phyloP scores from a whole-genome alignment of 129 eudicot genomes.

The Oenanthe sinensis region DNA sequence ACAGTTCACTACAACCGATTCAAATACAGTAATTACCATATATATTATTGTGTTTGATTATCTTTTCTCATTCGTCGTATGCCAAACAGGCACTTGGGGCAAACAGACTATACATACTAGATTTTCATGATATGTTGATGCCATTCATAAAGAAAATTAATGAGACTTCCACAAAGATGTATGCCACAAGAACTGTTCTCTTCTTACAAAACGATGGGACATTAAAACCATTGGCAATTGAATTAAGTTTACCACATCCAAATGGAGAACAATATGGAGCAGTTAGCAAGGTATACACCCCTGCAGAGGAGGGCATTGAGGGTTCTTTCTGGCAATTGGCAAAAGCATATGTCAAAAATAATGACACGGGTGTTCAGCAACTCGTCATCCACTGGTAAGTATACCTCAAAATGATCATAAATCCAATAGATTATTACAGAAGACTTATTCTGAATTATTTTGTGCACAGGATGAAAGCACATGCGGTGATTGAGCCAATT shows the following conservation, averaged over 20 bases:
- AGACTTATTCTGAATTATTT: background rate
- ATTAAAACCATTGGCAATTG: conserved; percentile 50
- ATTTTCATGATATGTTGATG: conserved; percentile 42
- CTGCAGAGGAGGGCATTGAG: conserved; percentile 31
- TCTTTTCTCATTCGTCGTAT: background rate
- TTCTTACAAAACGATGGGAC: conserved; percentile 36
- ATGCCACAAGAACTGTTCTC: conserved; percentile 52
- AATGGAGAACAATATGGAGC: conserved; percentile 22
- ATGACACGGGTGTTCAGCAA: conserved; percentile 46
- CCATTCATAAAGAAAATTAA: conserved; percentile 47
- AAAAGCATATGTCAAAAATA: conserved; percentile 36
- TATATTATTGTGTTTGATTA: background rate
- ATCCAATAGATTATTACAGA: too few relatives aligned
- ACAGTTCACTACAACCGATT: background rate
- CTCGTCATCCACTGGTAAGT: conserved; percentile 27
- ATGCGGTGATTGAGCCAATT: conserved; percentile 11
- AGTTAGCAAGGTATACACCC: conserved; percentile 38
- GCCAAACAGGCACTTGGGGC: conserved; percentile 31
- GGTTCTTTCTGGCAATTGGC: conserved; percentile 48
- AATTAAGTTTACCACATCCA: conserved; percentile 46
- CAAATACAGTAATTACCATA: background rate
- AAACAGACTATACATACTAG: conserved; percentile 36
- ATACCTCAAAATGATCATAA: too few relatives aligned
- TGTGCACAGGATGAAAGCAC: background rate
- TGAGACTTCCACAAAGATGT: conserved; percentile 31